A percentile compares a stretch with the other conserved stretches of the same genome.
Evolutionary conservation across 495 filamentous ascomycete genomes (phyloP).

Genomic region (Aspergillus baeticus): DNA sequence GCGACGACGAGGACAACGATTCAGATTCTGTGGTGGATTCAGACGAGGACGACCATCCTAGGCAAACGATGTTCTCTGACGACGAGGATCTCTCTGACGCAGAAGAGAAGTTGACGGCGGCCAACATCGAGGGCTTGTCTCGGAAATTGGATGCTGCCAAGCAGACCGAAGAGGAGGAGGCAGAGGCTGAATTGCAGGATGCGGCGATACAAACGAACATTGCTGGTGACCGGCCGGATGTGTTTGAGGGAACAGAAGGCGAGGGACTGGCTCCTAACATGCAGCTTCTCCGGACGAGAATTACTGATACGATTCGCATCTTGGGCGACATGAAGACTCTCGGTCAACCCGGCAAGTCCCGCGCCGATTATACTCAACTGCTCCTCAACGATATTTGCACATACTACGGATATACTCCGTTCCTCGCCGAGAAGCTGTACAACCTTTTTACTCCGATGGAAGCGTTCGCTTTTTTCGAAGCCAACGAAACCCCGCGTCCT

Average conservation of each 20-base stretch:
- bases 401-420: slow-evolving; percentile 87
- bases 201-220: slow-evolving; percentile 95
- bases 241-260: slow-evolving; percentile 59
- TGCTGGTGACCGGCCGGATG: slow-evolving; percentile 69
- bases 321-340: slow-evolving; percentile 83
- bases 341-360: slow-evolving; percentile 71
- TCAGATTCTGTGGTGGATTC: slow-evolving; percentile 72
- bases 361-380: slow-evolving; percentile 82
- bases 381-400: slow-evolving; percentile 89
- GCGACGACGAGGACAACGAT: slow-evolving; percentile 61
- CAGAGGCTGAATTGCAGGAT: slow-evolving; percentile 66
- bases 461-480: slow-evolving; percentile 97
- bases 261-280: slow-evolving; percentile 77
- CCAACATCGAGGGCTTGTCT: slow-evolving; percentile 92
- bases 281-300: slow-evolving; percentile 83
- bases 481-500: slow-evolving; percentile 89
- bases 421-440: slow-evolving; percentile 82
- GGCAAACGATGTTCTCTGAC: slow-evolving; percentile 81
- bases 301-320: slow-evolving; percentile 90
- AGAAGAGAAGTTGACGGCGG: slow-evolving; percentile 89
- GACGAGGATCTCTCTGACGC: slow-evolving; percentile 89
- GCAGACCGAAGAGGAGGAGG: slow-evolving; percentile 69
- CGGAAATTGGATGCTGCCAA: slow-evolving; percentile 71
- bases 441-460: slow-evolving; percentile 90
- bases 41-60: slow-evolving; percentile 57